Evolutionary conservation across 176 grass and related monocot species (phyloP).

Genomic region (Urochloa ruziziensis): DNA sequence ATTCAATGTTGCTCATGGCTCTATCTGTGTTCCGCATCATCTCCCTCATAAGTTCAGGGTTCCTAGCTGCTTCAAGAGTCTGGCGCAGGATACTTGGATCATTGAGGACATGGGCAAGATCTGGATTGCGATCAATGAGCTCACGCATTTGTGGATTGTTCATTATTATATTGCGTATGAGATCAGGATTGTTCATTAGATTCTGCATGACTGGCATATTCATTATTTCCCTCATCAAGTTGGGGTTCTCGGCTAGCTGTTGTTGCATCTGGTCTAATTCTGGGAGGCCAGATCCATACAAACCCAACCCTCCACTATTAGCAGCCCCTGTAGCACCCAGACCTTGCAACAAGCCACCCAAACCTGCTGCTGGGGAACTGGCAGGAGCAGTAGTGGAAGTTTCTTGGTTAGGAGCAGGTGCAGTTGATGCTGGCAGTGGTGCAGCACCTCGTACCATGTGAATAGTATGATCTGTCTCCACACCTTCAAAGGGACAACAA

Average conservation of each 20-base stretch:
- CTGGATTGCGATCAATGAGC: constrained; percentile 91
- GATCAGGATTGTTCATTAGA: constrained; percentile 85
- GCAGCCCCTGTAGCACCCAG: constrained; percentile 52
- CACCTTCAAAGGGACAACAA: constrained; percentile 45
- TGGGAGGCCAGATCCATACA: constrained; percentile 57
- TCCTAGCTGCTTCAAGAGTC: constrained; percentile 88
- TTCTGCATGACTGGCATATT: constrained; percentile 91
- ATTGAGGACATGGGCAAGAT: constrained; percentile 97
- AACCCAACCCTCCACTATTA: constrained; percentile 41
- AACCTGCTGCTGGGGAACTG: constrained; percentile 29
- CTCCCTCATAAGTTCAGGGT: constrained; percentile 98
- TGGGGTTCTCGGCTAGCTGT: constrained; percentile 86
- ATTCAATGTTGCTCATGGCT: constrained; percentile 99
- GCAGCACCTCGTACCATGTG: constrained; percentile 84
- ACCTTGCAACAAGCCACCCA: constrained; percentile 60
- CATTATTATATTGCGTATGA: constrained; percentile 89
- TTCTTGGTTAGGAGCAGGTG: constrained; percentile 46
- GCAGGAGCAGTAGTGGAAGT: constrained; percentile 44
- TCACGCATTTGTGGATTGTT: constrained; percentile 99
- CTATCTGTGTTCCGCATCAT: constrained; percentile 99
- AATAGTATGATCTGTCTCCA: constrained; percentile 93
- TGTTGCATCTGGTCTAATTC: constrained; percentile 74
- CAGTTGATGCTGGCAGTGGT: constrained; percentile 40
- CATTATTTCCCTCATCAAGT: constrained; percentile 97
- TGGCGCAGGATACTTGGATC: constrained; percentile 87